Conservation (phyloP, 148 eudicot genomes). For the Nyssa sinensis region DNA sequence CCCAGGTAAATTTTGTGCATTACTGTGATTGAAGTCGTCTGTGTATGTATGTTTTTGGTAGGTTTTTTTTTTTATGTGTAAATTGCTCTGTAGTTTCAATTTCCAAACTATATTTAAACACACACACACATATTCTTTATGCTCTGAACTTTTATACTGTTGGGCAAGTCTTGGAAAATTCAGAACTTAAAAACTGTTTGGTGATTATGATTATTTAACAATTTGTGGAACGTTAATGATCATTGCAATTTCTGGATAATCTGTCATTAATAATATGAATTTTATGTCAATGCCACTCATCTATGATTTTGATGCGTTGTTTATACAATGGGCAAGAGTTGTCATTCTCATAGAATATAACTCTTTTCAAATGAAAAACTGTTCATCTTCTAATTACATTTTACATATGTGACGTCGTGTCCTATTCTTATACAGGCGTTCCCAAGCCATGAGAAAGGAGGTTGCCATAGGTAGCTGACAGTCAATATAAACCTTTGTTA, state of each 20-base stretch:
- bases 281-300: neutral
- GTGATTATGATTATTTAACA: neutral
- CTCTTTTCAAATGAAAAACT: neutral
- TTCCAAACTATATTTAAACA: too few species aligned
- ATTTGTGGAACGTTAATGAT: neutral
- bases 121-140: too few species aligned
- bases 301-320: neutral
- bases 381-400: too few species aligned
- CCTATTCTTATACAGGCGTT: too few species aligned
- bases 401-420: too few species aligned
- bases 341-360: neutral
- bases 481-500: too few species aligned
- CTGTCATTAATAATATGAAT: neutral
- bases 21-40: neutral
- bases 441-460: too few species aligned
- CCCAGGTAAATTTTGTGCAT: constrained; percentile 56
- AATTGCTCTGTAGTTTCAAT: neutral
- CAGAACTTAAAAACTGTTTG: neutral
- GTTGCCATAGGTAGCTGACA: too few species aligned
- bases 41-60: neutral
- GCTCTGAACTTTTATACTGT: too few species aligned
- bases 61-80: too few species aligned
- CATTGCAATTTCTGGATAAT: too few species aligned
- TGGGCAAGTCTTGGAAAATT: too few species aligned
- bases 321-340: neutral